Evolutionary conservation across 1,284 basidiomycete genomes (phyloP).

Genomic region (Rhizoctonia solani): DNA sequence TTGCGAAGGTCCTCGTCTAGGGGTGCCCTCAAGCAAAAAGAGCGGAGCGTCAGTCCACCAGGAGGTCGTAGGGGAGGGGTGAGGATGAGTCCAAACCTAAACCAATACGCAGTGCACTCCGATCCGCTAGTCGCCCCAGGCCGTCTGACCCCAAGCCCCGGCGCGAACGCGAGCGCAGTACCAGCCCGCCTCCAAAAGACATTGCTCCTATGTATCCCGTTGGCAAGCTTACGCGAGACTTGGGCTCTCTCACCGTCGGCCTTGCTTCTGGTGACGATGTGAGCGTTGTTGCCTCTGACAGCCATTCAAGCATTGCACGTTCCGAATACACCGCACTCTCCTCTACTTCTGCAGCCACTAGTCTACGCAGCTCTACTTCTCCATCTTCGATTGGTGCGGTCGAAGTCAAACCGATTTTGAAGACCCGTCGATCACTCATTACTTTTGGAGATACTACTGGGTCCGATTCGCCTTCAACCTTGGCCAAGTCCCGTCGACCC

Average conservation of each 20-base stretch:
- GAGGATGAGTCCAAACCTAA: constrained; percentile 7
- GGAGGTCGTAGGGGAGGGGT: background rate
- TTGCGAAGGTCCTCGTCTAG: constrained; percentile 24
- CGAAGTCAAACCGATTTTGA: constrained; percentile 5
- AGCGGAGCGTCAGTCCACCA: constrained; percentile 23
- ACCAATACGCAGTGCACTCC: constrained; percentile 8
- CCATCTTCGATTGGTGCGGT: background rate
- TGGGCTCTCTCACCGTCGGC: constrained; percentile 22
- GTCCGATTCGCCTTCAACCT: constrained; percentile 21
- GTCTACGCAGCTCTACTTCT: constrained; percentile 28
- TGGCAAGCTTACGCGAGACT: constrained; percentile 29
- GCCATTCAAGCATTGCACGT: constrained; percentile 19
- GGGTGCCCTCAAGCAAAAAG: constrained; percentile 16
- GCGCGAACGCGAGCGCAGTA: constrained; percentile 18
- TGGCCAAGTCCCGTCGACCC: background rate
- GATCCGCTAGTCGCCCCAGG: constrained; percentile 24
- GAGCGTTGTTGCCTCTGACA: constrained; percentile 20
- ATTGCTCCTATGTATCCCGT: constrained; percentile 14
- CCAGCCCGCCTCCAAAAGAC: background rate
- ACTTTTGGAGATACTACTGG: constrained; percentile 2
- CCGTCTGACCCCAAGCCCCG: constrained; percentile 16
- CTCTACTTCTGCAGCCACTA: constrained; percentile 1
- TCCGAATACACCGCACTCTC: constrained; percentile 13
- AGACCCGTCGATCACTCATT: constrained; percentile 23
- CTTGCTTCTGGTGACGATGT: constrained; percentile 10